Base-by-base conservation (phyloP, 805 yeast genomes). In the Saccharomycopsis schoenii region DNA sequence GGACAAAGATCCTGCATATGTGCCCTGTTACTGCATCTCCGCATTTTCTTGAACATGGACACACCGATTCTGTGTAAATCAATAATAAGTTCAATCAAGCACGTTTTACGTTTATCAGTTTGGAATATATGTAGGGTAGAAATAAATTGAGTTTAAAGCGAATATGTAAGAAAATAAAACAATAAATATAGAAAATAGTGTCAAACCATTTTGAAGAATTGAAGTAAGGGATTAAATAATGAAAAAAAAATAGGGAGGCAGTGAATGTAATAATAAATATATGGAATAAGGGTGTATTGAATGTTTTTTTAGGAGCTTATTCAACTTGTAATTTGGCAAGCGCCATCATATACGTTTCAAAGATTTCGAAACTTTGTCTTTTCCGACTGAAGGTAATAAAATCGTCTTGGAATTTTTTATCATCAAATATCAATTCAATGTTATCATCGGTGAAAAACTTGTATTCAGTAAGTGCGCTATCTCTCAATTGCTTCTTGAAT, bases 271-370 rank as follows among this genome's bases (percentile, higher is more conserved):
- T 9, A 47, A 47, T 19, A 47, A 21, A 24, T 19, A 47, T 9
- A 21, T 11, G 11, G 21, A 21, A 24, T 19, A 47, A 47, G n/a
- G 12, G 21, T 12, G 21, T 47, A 5, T 9, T 2, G 6, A n/a
- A n/a, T n/a, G 19, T 17, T 19, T 29, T 29, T 29, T 47, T 21
- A 8, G 9, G 21, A 47, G 15, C 52, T 15, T 47, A 47, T 24
- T 47, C 41, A 14, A 62, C 60, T 29, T 61, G 55, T 60, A 63
- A 29, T 36, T 56, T 59, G 14, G 65, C 60, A 42, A 61, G 57
- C 11, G 65, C 65, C 60, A 63, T 41, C 60, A 63, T 40, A 52
- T 63, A 63, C n/a, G 65, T 63, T 36, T 61, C 65, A 54, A 63
- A 63, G 52, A 63, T 61, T 21, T 61, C 65, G 40, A 63, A 63